Base-by-base conservation (phyloP, 768 basidiomycete species). In the Fibroporia radiculosa region DNA sequence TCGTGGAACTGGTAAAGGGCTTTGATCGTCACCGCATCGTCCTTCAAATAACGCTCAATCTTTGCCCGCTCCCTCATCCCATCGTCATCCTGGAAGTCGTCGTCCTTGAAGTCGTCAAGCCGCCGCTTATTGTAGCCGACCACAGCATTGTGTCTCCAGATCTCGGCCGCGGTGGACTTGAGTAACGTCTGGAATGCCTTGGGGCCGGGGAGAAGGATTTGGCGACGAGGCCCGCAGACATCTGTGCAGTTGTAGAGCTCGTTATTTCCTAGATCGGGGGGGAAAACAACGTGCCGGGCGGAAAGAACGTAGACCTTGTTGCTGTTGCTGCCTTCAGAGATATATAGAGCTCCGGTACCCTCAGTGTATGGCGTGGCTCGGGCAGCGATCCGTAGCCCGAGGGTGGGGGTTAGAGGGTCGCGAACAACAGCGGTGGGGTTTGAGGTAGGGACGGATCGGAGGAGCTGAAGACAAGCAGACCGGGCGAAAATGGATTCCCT, bases 321-420 rank as follows among this genome's bases (percentile, higher is more conserved):
- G 48, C 37, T 40, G 10, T 8, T 23, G 10, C 38, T 32, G 33
- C 40, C 40, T 32, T 33, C 33, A 22, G 24, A 24, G 37, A 49
- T 39, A 38, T 44, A 49, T 10, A 49, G 25, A 26, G 42, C 43
- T 27, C 38, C 33, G 27, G 43, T 49, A 20, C 48, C 43, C 43
- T 49, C 26, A 25, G 27, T 19, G 18, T 45, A 3, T n/a, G 40
- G 48, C 37, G 6, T 44, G 5, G 29, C 16, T 14, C 40, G 48
- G 25, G 62, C 48, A 23, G 69, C 65, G 39, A 71, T 66, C 18
- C 47, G 29, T 35, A 69, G 57, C 41, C 68, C 61, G 18, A 72
- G 66, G 26, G 66, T 50, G 46, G 59, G 49, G 5, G 64, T 63
- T 54, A 71, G 64, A 13, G 62, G 62, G 35, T 61, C 57, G 23